These are phyloP conservation scores for Leishmania tarentolae DNA, from an alignment of 208 protist species.

Conservation along the genomic window DNA sequence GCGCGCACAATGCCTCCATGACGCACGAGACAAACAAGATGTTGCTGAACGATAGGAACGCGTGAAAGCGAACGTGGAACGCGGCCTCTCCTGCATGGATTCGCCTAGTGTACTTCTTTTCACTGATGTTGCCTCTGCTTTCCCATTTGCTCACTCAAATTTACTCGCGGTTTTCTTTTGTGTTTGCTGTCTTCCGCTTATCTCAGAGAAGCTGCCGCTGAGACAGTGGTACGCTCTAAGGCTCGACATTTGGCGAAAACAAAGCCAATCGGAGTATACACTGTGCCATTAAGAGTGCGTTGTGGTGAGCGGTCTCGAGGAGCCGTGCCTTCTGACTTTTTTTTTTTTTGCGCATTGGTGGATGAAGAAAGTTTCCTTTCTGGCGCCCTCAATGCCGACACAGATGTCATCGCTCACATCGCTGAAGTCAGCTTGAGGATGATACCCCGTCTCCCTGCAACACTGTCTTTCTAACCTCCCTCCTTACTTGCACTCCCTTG, in stretches of 20 bases:
- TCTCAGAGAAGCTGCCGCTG: neutral
- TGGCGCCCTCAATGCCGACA: neutral
- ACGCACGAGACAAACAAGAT: constrained; percentile 8
- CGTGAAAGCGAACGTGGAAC: neutral
- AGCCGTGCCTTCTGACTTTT: neutral
- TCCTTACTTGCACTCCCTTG: constrained; percentile 8
- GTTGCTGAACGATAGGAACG: neutral
- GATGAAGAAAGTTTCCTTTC: constrained; percentile 7
- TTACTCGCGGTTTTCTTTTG: neutral
- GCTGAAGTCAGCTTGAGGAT: neutral
- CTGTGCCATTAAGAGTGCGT: neutral
- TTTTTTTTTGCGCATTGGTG: neutral
- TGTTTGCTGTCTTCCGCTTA: neutral
- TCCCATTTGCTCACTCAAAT: neutral
- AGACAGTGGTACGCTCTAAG: neutral
- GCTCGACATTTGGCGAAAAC: too few species aligned
- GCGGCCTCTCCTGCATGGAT: neutral
- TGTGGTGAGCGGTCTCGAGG: neutral
- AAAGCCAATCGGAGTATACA: neutral
- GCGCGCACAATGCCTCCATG: constrained; percentile 21
- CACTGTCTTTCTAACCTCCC: constrained; percentile 7
- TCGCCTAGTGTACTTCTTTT: neutral
- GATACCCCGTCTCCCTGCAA: neutral
- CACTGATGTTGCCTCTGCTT: neutral
- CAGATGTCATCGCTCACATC: neutral